Base-by-base conservation (phyloP, 257 asterid species). In the Salvia hispanica region DNA sequence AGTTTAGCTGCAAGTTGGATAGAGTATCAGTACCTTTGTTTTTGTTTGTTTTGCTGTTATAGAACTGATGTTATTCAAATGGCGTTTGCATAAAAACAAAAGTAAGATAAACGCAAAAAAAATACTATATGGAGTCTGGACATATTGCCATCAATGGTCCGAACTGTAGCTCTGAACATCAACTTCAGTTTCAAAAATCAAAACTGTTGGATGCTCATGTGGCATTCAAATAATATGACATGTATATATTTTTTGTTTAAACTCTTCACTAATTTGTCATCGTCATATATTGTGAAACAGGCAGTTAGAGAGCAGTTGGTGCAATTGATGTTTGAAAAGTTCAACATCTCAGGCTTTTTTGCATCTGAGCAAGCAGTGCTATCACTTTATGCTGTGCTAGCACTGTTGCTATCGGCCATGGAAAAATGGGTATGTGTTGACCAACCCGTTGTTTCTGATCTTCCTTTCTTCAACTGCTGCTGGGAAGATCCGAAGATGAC, bases 301-400 rank as follows among this genome's bases (percentile, higher is more conserved):
- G 96, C 95, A 50, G 74, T 83, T 34, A 75, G 96, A 79, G 98
- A 92, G 79, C 96, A 86, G 55, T 72, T 92, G 88, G 97, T 92
- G 84, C 98, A 92, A 52, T 40, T 92, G 89, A 87, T 92, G 98
- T 92, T 92, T 80, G 98, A 92, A 66, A 92, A 88, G 6, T 92
- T 92, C 81, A 89, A 92, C 61, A 81, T 92, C 66, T 86, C 96
- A 28, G 98, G 98, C 42, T 92, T 92, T 79, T 92, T 83, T 77
- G 97, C 98, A 51, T 82, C 92, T 68, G 98, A 92, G 85, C 98
- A 92, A 80, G 95, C 97, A 56, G 98, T 92, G 47, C 67, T 90
- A 45, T 92, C 98, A 40, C 98, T 89, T 67, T 92, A 92, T 86
- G 97, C 97, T 10, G 95, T 87, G 13, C n/a, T n/a, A n/a, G 97